A percentile compares a stretch with the other conserved stretches of the same genome.
These are phyloP conservation scores for Penicillium pulvis DNA, from an alignment of 495 filamentous ascomycete genomes.

Conservation along the genomic window DNA sequence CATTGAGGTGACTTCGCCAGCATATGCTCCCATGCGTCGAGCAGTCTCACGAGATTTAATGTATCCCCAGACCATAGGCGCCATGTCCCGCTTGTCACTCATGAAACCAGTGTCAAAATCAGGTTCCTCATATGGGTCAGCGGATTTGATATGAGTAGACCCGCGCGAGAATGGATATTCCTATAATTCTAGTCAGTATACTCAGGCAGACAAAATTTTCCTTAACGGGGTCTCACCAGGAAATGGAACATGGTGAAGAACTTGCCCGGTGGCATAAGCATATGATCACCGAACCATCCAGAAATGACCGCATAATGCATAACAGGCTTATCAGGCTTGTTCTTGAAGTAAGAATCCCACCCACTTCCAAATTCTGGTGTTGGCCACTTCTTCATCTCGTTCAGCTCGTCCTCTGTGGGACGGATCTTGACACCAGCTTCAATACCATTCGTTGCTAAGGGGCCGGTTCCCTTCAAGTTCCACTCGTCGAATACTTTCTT, in stretches of 20 bases:
- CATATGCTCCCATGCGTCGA: constrained; percentile 74
- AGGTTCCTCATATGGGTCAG: constrained; percentile 71
- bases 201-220: not conserved
- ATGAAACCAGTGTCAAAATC: constrained; percentile 87
- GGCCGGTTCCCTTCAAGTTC: constrained; percentile 77
- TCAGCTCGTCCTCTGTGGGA: constrained; percentile 69
- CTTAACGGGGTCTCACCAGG: constrained; percentile 43
- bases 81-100: constrained; percentile 84
- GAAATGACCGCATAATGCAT: constrained; percentile 79
- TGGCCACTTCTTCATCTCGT: constrained; percentile 65
- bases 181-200: constrained; percentile 9
- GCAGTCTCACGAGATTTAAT: constrained; percentile 85
- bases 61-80: constrained; percentile 82
- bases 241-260: constrained; percentile 92
- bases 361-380: constrained; percentile 65
- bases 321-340: constrained; percentile 84
- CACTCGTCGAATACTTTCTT: constrained; percentile 73
- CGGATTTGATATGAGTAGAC: constrained; percentile 67
- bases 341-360: constrained; percentile 82
- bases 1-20: constrained; percentile 72
- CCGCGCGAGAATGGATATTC: constrained; percentile 82
- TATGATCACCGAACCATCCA: constrained; percentile 62
- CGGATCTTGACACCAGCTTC: constrained; percentile 82
- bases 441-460: constrained; percentile 81
- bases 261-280: constrained; percentile 73